Percentiles rank a stretch among this genome's conserved stretches.
These are phyloP conservation scores for Yamadazyma mexicana DNA, from an alignment of 1,139 yeast genomes.

Conservation along the genomic window DNA sequence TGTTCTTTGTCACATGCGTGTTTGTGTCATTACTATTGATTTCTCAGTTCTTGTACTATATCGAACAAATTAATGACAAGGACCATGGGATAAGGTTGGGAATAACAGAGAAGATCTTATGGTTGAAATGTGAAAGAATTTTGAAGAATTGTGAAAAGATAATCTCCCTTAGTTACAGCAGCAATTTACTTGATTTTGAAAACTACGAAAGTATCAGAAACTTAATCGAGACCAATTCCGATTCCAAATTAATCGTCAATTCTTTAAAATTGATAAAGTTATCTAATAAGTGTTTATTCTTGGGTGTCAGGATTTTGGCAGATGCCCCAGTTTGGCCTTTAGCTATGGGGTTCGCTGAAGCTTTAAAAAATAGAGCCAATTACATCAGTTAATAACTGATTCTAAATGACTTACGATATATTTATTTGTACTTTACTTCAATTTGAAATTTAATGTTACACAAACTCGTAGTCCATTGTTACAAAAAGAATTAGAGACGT, in stretches of 20 bases:
- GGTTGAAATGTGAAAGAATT: slow-evolving; percentile 51
- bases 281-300: slow-evolving; percentile 55
- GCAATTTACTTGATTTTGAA: slow-evolving; percentile 15
- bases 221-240: slow-evolving; percentile 19
- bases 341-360: slow-evolving; percentile 74
- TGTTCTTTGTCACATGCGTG: slow-evolving; percentile 67
- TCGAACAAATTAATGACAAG: slow-evolving; percentile 40
- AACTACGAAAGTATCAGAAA: slow-evolving; percentile 34
- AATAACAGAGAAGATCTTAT: slow-evolving; percentile 45
- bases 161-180: slow-evolving; percentile 14
- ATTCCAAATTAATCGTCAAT: slow-evolving; percentile 17
- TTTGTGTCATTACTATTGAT: slow-evolving; percentile 60
- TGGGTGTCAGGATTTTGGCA: slow-evolving; percentile 72
- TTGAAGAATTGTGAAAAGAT: slow-evolving; percentile 55
- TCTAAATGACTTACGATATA: background rate
- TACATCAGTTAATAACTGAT: slow-evolving; percentile 9
- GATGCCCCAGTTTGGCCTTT: slow-evolving; percentile 87
- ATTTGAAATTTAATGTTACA: no score
- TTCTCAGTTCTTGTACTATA: slow-evolving; percentile 57
- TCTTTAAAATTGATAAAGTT: slow-evolving; percentile 26
- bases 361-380: slow-evolving; percentile 65
- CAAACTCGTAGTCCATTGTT: no score
- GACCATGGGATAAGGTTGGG: slow-evolving; percentile 19
- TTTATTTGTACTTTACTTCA: slow-evolving; percentile 1
- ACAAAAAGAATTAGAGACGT: no score